Evolutionary conservation across 345 rosid species (phyloP).

Genomic region (Populus simonii): DNA sequence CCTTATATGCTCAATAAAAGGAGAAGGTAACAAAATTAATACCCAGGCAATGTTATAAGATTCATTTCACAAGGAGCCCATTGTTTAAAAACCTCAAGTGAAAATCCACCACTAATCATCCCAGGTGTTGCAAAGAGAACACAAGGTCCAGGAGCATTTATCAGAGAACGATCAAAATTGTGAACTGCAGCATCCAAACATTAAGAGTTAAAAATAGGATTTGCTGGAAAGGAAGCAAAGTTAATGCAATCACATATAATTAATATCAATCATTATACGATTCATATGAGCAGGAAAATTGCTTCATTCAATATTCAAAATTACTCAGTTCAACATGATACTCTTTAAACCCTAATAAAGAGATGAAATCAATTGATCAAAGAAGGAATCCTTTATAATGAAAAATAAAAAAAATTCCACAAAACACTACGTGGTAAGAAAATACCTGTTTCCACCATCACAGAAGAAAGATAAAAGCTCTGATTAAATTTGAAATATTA

Average conservation of each 20-base stretch:
- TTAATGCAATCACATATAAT: neutral
- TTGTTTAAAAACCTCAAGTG: conserved; percentile 86
- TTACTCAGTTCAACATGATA: neutral
- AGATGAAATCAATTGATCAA: too few relatives aligned
- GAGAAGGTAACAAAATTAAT: conserved; percentile 13
- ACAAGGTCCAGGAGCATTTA: conserved; percentile 90
- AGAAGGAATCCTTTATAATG: too few relatives aligned
- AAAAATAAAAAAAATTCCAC: too few relatives aligned
- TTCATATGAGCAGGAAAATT: neutral
- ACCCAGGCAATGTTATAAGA: conserved; percentile 95
- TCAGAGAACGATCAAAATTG: conserved; percentile 73
- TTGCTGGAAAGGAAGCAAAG: neutral
- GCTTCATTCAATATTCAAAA: neutral
- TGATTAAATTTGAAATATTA: too few relatives aligned
- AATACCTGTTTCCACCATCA: too few relatives aligned
- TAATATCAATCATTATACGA: neutral
- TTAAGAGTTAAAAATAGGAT: neutral
- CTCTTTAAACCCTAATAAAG: too few relatives aligned
- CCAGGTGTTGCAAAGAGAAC: conserved; percentile 99
- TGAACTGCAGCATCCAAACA: conserved; percentile 46
- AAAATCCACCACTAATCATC: conserved; percentile 92
- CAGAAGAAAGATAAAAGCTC: too few relatives aligned
- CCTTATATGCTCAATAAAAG: neutral
- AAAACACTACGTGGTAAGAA: too few relatives aligned
- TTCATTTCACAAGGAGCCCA: conserved; percentile 91